Conservation (phyloP, 2,329 filamentous ascomycete species). For the Furcasterigmium sp. region DNA sequence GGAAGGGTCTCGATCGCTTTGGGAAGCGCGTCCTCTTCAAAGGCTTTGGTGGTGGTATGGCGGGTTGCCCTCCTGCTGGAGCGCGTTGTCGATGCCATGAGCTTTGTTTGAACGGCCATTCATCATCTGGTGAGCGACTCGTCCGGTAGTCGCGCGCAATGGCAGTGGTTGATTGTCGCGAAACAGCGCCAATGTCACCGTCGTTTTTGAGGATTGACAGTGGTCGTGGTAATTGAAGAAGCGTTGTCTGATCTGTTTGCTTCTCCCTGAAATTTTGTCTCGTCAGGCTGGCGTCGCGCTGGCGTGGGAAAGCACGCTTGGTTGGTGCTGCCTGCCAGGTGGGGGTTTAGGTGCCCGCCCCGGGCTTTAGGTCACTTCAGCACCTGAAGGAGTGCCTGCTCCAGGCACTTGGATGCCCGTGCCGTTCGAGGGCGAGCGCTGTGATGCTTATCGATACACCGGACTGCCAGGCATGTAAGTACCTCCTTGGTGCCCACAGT, state of each 20-base stretch:
- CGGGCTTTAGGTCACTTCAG: too few relatives aligned
- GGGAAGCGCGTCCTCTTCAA: constrained; percentile 17
- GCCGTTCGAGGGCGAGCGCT: too few relatives aligned
- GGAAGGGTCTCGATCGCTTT: constrained; percentile 18
- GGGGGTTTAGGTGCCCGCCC: constrained; percentile 8
- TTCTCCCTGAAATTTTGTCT: not conserved
- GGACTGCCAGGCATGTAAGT: too few relatives aligned
- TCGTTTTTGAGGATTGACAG: constrained; percentile 8
- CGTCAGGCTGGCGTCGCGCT: not conserved
- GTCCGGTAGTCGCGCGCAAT: constrained; percentile 4
- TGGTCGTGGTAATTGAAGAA: constrained; percentile 2
- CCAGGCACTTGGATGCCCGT: too few relatives aligned
- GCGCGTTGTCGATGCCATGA: constrained; percentile 49
- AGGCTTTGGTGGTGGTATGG: constrained; percentile 18
- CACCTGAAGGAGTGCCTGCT: too few relatives aligned
- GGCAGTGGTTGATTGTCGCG: not conserved
- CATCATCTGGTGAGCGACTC: constrained; percentile 15
- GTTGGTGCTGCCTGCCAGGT: constrained; percentile 1
- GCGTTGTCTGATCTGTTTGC: not conserved
- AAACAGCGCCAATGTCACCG: not conserved
- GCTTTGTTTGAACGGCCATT: constrained; percentile 18
- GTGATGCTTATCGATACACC: too few relatives aligned
- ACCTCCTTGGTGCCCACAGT: too few relatives aligned
- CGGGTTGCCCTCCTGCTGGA: constrained; percentile 36
- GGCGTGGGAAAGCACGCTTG: not conserved